Percentiles rank a stretch among this genome's conserved stretches.
phyloP scores from a whole-genome alignment of 768 basidiomycete genomes.

The Wakefieldia striispora region DNA sequence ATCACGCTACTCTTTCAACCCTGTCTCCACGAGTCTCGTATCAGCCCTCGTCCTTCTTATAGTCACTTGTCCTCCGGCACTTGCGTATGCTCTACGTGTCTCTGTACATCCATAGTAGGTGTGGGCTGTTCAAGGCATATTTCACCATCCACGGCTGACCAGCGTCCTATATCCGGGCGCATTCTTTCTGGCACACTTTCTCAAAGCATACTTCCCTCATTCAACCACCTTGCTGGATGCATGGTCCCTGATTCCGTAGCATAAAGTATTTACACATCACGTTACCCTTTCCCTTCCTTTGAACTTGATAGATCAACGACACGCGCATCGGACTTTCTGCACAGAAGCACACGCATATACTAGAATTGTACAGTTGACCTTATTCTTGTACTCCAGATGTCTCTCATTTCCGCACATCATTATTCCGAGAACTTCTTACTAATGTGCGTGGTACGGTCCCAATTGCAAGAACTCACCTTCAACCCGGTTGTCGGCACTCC shows the following conservation, averaged over 20 bases:
- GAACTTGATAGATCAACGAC: conserved; percentile 10
- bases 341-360: conserved; percentile 5
- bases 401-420: conserved; percentile 9
- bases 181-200: conserved; percentile 1
- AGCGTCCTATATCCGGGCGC: background rate
- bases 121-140: background rate
- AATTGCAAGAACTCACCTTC: background rate
- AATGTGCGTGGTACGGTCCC: background rate
- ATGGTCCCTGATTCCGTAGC: conserved; percentile 14
- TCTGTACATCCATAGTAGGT: conserved; percentile 1
- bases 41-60: conserved; percentile 16
- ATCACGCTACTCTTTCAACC: conserved; percentile 5
- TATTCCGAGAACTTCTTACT: conserved; percentile 2
- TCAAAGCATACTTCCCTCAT: conserved; percentile 8
- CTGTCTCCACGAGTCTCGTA: conserved; percentile 12
- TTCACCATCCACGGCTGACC: too few species aligned
- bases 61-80: conserved; percentile 15
- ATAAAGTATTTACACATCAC: conserved; percentile 6
- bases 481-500: too few species aligned
- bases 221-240: conserved; percentile 11
- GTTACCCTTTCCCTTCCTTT: conserved; percentile 2
- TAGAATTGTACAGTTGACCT: conserved; percentile 14
- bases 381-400: conserved; percentile 19
- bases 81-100: conserved; percentile 16
- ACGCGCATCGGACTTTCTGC: conserved; percentile 12